Conservation (phyloP, 495 filamentous ascomycete genomes). For the Penicillium daleae region DNA sequence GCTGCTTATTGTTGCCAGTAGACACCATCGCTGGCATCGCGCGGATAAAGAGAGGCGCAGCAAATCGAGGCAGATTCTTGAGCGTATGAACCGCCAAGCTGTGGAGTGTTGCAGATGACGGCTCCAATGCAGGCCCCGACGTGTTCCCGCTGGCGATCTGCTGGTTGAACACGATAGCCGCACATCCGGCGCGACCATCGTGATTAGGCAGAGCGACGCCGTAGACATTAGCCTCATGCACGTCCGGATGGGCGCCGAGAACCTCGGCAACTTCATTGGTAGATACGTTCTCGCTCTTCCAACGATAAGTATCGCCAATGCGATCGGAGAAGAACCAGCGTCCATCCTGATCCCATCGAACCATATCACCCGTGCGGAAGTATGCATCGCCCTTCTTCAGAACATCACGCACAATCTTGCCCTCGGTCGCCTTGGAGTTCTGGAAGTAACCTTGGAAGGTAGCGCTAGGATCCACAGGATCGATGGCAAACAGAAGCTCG, state of each 20-base stretch:
- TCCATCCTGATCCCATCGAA: slow-evolving; percentile 72
- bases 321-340: slow-evolving; percentile 86
- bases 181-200: slow-evolving; percentile 87
- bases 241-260: slow-evolving; percentile 65
- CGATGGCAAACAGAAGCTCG: slow-evolving; percentile 77
- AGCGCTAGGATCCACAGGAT: slow-evolving; percentile 61
- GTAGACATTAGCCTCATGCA: slow-evolving; percentile 86
- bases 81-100: slow-evolving; percentile 62
- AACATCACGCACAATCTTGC: slow-evolving; percentile 80
- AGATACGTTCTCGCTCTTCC: slow-evolving; percentile 96
- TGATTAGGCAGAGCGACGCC: slow-evolving; percentile 81
- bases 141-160: slow-evolving; percentile 37
- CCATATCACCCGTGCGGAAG: slow-evolving; percentile 84
- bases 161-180: slow-evolving; percentile 62
- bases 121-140: slow-evolving; percentile 32
- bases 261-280: slow-evolving; percentile 74
- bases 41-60: slow-evolving; percentile 78
- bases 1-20: slow-evolving; percentile 89
- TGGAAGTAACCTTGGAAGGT: slow-evolving; percentile 88
- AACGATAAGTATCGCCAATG: slow-evolving; percentile 92
- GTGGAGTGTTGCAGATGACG: slow-evolving; percentile 50
- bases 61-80: slow-evolving; percentile 70
- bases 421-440: slow-evolving; percentile 71
- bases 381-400: slow-evolving; percentile 81
- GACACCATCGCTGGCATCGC: slow-evolving; percentile 61